phyloP scores from a whole-genome alignment of 768 basidiomycete species.

The Lentinula aciculospora region DNA sequence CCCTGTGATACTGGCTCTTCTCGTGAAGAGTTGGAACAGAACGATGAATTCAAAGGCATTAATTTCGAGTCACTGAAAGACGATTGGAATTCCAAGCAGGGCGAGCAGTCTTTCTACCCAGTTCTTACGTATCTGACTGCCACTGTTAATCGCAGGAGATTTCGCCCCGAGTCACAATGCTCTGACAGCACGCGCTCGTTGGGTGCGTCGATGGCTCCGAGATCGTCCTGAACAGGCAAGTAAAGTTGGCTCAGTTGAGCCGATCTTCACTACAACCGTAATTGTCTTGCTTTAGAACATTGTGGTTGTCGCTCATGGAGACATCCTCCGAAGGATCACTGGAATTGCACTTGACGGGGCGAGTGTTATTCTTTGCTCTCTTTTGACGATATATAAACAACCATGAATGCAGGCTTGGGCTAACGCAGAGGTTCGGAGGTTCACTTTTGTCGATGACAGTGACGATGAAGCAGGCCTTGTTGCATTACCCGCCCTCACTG shows the following conservation, averaged over 20 bases:
- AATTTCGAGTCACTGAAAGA: slow-evolving; percentile 2
- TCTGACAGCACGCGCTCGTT: not conserved
- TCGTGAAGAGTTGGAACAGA: not conserved
- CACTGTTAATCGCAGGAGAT: not conserved
- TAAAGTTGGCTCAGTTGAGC: too few relatives aligned
- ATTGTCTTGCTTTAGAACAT: not conserved
- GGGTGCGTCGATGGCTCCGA: slow-evolving; percentile 5
- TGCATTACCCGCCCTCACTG: not conserved
- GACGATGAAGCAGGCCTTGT: slow-evolving; percentile 4
- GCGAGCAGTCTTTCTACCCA: not conserved
- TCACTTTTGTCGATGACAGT: not conserved
- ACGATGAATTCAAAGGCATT: slow-evolving; percentile 2
- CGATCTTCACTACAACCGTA: not conserved
- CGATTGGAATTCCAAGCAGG: slow-evolving; percentile 6
- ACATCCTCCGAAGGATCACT: not conserved
- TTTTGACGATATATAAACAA: too few relatives aligned
- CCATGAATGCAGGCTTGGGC: slow-evolving; percentile 1
- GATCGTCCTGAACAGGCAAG: slow-evolving; percentile 1
- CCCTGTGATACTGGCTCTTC: slow-evolving; percentile 5
- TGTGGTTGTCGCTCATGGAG: slow-evolving; percentile 3
- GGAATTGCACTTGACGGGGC: not conserved
- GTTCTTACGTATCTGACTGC: not conserved
- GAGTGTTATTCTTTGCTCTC: not conserved
- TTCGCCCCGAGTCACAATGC: not conserved
- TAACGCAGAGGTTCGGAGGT: not conserved